Percentiles rank a stretch among this genome's conserved stretches.
Conservation (phyloP, 208 protist species). For the Crithidia expoeki region DNA sequence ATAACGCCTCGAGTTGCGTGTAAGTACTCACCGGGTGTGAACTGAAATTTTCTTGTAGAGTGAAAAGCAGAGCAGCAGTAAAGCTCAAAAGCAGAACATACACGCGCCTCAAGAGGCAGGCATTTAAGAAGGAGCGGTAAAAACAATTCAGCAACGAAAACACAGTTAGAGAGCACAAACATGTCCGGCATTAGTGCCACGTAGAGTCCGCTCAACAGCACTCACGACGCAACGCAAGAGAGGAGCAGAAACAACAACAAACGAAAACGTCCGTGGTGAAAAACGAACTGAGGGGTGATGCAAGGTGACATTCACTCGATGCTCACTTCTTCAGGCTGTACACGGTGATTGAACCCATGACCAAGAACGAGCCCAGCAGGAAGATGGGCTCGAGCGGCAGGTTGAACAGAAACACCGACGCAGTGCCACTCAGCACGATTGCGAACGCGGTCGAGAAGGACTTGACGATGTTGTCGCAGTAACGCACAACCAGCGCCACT, state of each 20-base stretch:
- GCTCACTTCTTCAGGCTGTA: slow-evolving; percentile 35
- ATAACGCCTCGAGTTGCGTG: too few species aligned
- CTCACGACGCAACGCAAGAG: too few species aligned
- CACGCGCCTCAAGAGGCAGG: too few species aligned
- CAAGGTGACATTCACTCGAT: background rate
- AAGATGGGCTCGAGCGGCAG: slow-evolving; percentile 34
- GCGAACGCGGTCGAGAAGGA: slow-evolving; percentile 57
- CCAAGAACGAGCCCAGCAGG: slow-evolving; percentile 32
- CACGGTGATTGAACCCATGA: slow-evolving; percentile 36
- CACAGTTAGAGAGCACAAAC: too few species aligned
- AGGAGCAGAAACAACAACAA: too few species aligned
- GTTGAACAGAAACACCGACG: slow-evolving; percentile 43
- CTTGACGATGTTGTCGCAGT: slow-evolving; percentile 83
- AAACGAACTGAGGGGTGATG: background rate
- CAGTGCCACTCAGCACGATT: slow-evolving; percentile 50
- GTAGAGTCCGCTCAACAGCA: background rate
- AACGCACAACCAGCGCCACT: slow-evolving; percentile 66
- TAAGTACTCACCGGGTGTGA: too few species aligned
- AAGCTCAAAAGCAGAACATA: too few species aligned
- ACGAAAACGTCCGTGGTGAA: background rate
- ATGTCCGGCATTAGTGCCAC: too few species aligned
- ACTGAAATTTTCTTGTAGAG: too few species aligned
- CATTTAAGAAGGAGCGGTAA: too few species aligned
- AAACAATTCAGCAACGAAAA: too few species aligned
- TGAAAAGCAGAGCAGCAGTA: too few species aligned